Percentiles rank a stretch among this genome's conserved stretches.
These are phyloP conservation scores for Suillus subluteus DNA, from an alignment of 768 basidiomycete genomes.

Conservation along the genomic window DNA sequence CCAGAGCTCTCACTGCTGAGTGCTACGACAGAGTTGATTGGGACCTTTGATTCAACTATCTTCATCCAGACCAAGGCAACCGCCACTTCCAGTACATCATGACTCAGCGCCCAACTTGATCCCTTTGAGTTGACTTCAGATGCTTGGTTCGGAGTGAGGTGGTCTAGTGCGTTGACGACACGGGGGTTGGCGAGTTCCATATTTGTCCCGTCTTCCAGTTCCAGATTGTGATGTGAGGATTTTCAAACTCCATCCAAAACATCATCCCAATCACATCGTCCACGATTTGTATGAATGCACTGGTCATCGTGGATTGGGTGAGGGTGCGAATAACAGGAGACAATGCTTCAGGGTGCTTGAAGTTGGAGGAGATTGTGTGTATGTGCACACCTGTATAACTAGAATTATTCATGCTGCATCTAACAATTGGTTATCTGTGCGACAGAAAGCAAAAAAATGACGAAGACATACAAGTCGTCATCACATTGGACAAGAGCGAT, in stretches of 20 bases:
- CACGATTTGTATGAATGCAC: constrained; percentile 52
- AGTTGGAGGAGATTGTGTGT: constrained; percentile 46
- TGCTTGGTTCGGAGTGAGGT: no score
- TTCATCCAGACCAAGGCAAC: no score
- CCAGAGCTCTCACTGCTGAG: no score
- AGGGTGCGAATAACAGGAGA: constrained; percentile 30
- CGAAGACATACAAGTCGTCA: constrained; percentile 21
- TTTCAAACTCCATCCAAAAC: constrained; percentile 34
- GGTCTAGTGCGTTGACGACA: no score
- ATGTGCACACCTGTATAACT: constrained; percentile 41
- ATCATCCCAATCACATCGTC: constrained; percentile 57
- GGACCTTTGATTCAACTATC: no score
- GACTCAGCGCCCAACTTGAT: no score
- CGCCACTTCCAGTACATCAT: no score
- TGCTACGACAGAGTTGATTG: no score
- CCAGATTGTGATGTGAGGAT: constrained; percentile 42
- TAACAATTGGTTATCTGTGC: neutral
- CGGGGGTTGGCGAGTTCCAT: no score
- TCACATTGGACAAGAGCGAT: constrained; percentile 46
- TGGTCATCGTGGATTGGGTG: constrained; percentile 27
- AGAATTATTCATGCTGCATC: constrained; percentile 2
- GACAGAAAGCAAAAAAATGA: neutral
- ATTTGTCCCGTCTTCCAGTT: constrained; percentile 52
- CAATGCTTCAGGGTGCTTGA: constrained; percentile 46
- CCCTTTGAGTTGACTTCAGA: no score